Base-by-base conservation (phyloP, 495 filamentous ascomycete genomes). In the Penicillium cataractarum region DNA sequence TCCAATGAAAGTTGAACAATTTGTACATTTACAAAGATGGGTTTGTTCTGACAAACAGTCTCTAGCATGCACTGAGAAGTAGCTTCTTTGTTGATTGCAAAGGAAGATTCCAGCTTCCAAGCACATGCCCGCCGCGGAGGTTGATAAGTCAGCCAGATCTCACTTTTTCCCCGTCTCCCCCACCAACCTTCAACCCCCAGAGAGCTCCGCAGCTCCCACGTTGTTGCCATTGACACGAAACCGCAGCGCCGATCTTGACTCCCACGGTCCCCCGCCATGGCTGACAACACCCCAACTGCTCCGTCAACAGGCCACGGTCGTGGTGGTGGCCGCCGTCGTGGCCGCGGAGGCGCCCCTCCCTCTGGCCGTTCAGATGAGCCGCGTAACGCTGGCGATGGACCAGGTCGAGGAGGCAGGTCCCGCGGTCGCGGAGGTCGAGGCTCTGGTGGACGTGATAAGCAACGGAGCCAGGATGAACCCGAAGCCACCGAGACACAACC, bases 301-400 rank as follows among this genome's bases (percentile, higher is more conserved):
- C 60, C 71, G 44, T 70, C 74, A 54, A 70, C 76, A 67, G 62
- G 65, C 67, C 71, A 70, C 32, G 66, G 60, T 53, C 76, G 75
- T 63, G 76, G 78, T 56, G 74, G 75, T 66, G 32, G 52, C 52
- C 77, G 77, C 65, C 76, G 77, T 55, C 76, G 77, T 39, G 77
- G 77, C 61, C 74, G 76, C 58, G 78, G 78, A 66, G 75, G 71
- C 63, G 69, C 67, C 46, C 58, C 68, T 55, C 67, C 70, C 15
- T 55, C 71, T 27, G 70, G 65, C 42, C 69, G 68, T n/a, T 40
- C 66, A 17, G 70, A 78, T 19, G 33, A 58, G 5, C 64, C 58
- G 31, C 68, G 64, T 13, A 68, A 58, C 31, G 49, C 66, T 24
- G 63, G 63, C 26, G 76, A 72, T 32, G 65, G 65, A 10, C 40